Conservation (phyloP, 73 alveolate genomes). For the Paramecium bursaria region DNA sequence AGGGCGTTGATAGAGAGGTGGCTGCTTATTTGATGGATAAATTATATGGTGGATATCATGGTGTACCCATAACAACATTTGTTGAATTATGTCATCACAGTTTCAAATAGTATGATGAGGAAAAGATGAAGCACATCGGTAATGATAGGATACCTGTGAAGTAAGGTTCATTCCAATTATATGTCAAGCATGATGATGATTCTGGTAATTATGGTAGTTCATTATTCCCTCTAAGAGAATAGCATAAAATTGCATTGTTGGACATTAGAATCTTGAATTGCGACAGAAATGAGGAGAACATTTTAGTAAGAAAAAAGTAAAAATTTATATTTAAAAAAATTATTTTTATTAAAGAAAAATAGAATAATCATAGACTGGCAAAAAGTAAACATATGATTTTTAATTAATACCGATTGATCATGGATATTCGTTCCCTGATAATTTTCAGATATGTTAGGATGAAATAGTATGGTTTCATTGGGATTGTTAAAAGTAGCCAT, state of each 20-base stretch:
- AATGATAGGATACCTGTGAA: conserved; percentile 83
- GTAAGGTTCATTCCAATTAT: conserved; percentile 92
- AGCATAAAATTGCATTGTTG: conserved; percentile 93
- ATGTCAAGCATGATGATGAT: conserved; percentile 85
- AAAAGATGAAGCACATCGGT: conserved; percentile 59
- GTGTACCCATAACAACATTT: conserved; percentile 96
- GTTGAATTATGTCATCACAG: conserved; percentile 94
- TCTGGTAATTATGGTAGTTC: conserved; percentile 90
- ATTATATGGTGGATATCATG: conserved; percentile 74
- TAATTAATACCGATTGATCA: conserved; percentile 97
- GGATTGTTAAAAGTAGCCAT: conserved; percentile 88
- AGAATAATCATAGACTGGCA: conserved; percentile 42
- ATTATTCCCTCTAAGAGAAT: conserved; percentile 88
- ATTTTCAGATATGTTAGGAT: conserved; percentile 89
- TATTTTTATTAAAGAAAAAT: conserved; percentile 6
- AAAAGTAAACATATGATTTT: conserved; percentile 72
- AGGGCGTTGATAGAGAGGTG: conserved; percentile 97
- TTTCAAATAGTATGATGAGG: conserved; percentile 76
- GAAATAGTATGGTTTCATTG: conserved; percentile 97
- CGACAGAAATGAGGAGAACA: conserved; percentile 97
- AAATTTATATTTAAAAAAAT: conserved; percentile 16
- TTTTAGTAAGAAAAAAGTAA: conserved; percentile 86
- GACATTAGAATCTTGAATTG: conserved; percentile 94
- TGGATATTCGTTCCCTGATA: conserved; percentile 94
- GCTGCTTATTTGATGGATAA: conserved; percentile 95